Conservation (phyloP, 2,329 filamentous ascomycete genomes). For the Fusarium sp. region DNA sequence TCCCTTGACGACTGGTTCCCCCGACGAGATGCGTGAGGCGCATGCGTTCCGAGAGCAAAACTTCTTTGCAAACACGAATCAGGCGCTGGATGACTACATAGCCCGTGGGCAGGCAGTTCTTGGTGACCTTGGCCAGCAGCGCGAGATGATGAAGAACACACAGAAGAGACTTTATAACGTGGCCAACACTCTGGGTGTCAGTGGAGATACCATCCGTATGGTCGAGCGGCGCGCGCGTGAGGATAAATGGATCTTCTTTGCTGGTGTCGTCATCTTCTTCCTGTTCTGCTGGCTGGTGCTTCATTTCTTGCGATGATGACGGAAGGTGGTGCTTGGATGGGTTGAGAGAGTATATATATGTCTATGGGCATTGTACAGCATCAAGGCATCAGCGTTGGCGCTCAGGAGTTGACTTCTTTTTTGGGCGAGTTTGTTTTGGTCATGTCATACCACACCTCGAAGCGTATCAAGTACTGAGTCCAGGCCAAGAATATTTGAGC, state of each 20-base stretch:
- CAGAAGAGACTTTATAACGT: constrained; percentile 92
- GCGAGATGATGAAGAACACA: constrained; percentile 94
- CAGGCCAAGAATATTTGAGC: constrained; percentile 10
- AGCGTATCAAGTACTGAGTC: constrained; percentile 8
- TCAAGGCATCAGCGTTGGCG: constrained; percentile 44
- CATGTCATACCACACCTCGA: constrained; percentile 25
- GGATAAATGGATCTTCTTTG: constrained; percentile 98
- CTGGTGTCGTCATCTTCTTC: constrained; percentile 87
- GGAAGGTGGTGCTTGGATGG: background rate
- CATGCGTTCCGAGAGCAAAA: constrained; percentile 90
- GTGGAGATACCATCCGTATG: constrained; percentile 96
- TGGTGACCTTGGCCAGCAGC: constrained; percentile 87
- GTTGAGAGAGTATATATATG: background rate
- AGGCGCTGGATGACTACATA: constrained; percentile 92
- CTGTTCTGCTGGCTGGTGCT: constrained; percentile 92
- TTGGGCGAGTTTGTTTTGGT: constrained; percentile 23
- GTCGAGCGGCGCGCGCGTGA: constrained; percentile 91
- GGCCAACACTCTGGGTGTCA: constrained; percentile 92
- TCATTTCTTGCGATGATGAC: constrained; percentile 74
- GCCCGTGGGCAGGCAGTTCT: constrained; percentile 91
- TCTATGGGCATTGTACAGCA: constrained; percentile 29
- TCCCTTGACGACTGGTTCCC: constrained; percentile 56
- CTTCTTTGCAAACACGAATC: constrained; percentile 86
- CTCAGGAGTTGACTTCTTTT: constrained; percentile 38
- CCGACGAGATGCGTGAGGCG: constrained; percentile 78